Base-by-base conservation (phyloP, 345 rosid species). In the Linum trigynum region DNA sequence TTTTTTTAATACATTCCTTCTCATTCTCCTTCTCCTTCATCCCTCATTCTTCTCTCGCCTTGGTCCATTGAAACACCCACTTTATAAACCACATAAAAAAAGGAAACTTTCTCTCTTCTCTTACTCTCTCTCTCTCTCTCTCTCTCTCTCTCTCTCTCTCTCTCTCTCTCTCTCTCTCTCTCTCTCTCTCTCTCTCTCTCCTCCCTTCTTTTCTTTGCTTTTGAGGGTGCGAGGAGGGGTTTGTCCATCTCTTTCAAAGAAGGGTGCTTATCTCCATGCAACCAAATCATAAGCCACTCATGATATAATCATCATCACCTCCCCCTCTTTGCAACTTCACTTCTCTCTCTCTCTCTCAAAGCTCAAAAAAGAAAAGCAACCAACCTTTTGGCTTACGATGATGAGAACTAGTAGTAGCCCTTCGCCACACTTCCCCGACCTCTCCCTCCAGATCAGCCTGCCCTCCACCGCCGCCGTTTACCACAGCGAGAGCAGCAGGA, bases 381-480 rank as follows among this genome's bases (percentile, higher is more conserved):
- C 39, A 38, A 53, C 51, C 50, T 50, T 70, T 66, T 66, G 8
- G 16, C 67, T 55, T 7, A 69, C 65, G 51, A 86, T 67, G 66
- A 74, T 78, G 80, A 75, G 73, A 74, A 63, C 71, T 15, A 36
- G 73, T 71, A 63, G 68, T 12, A 15, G 68, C 10, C 32, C 71
- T n/a, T 41, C 68, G 66, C 32, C 32, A 23, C 32, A 23, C 32
- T 67, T 88, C 43, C 94, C 90, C 62, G 96, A 90, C 79, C 97
- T 92, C 67, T 90, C 97, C 7, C 78, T 92, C 74, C 91, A 90
- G 77, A 92, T 92, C 77, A 87, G 96, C 72, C 95, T 79, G 23
- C 98, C 96, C 10, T 69, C 77, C 17, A 61, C 50, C 6, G 50
- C 50, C 50, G 10, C 53, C 53, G 9, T 48, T 3, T 48, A 48